These are phyloP conservation scores for Dianthus caryophyllus DNA, from an alignment of 148 eudicot genomes.

Conservation along the genomic window DNA sequence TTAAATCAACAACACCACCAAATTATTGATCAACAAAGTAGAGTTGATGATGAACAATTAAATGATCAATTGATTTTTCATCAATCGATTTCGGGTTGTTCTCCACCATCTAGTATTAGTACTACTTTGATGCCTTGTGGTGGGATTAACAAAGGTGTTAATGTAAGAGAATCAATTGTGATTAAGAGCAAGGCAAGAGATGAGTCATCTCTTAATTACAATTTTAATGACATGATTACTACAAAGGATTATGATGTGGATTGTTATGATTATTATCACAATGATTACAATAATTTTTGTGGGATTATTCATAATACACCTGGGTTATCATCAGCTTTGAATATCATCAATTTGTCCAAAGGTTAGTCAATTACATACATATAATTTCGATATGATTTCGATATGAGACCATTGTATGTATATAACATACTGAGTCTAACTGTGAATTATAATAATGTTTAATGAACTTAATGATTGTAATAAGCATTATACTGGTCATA, in stretches of 20 bases:
- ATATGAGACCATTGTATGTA: too few species aligned
- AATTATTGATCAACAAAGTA: conserved; percentile 5
- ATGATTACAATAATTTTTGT: conserved; percentile 13
- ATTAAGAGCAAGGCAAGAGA: conserved; percentile 14
- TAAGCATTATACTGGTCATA: too few species aligned
- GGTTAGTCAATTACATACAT: conserved; percentile 14
- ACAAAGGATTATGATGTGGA: conserved; percentile 19
- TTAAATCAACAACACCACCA: conserved; percentile 2
- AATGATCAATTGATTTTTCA: conserved; percentile 11
- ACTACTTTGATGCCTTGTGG: background rate
- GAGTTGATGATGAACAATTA: too few species aligned
- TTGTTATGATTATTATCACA: background rate
- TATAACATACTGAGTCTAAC: too few species aligned
- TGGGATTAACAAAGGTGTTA: conserved; percentile 10
- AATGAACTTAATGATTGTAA: too few species aligned
- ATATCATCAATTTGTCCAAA: conserved; percentile 30
- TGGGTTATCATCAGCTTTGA: conserved; percentile 28
- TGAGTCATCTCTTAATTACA: conserved; percentile 17
- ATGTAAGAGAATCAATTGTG: conserved; percentile 15
- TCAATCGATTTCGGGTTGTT: conserved; percentile 10
- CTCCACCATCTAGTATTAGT: too few species aligned
- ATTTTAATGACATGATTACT: conserved; percentile 17
- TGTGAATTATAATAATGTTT: too few species aligned
- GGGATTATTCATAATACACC: conserved; percentile 9
- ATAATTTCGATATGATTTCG: too few species aligned